Base-by-base conservation (phyloP, 176 grass and related monocot genomes). In the Oryza meridionalis region DNA sequence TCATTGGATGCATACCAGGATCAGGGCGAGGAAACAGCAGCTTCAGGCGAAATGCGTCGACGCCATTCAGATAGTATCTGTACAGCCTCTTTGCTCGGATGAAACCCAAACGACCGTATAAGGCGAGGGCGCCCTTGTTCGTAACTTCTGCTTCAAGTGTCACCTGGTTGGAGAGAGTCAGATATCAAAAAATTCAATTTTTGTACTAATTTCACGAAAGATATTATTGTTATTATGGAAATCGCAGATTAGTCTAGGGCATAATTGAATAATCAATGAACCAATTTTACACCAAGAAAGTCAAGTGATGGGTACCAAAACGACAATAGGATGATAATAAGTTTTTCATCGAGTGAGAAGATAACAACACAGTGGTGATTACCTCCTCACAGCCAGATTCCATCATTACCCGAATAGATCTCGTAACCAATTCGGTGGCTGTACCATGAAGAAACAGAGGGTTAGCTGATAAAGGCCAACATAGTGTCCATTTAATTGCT, bases 321-420 rank as follows among this genome's bases (percentile, higher is more conserved):
- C 12, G 17, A 76, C 4, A 17, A 71, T 29, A 47, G 0, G 16
- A 8, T 58, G 11, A 63, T 37, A 40, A 63, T 27, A 40, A 70
- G 15, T 76, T 58, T 32, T 76, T 64, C 17, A 67, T 75, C n/a
- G 15, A 22, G n/a, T 10, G 26, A 50, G 12, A 26, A 50, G n/a
- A 17, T 63, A 24, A 21, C 37, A 73, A 65, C 50, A 22, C 65
- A 43, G 75, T 40, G 16, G 42, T 58, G 67, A 84, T 69, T 86
- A 94, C 94, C 90, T 97, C 94, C 37, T 97, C 94, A 78, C 94
- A 97, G 24, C 92, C 94, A 83, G 94, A 97, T 87, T 92, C 92
- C 94, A 94, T 92, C 94, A 97, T 94, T 53, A 91, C 86, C 53
- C 65, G 83, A 77, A 97, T 97, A 50, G 94, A 85, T 87, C 88